Percentiles rank a stretch among this genome's conserved stretches.
These are phyloP conservation scores for Periconia digitata DNA, from an alignment of 2,329 filamentous ascomycete species.

Conservation along the genomic window DNA sequence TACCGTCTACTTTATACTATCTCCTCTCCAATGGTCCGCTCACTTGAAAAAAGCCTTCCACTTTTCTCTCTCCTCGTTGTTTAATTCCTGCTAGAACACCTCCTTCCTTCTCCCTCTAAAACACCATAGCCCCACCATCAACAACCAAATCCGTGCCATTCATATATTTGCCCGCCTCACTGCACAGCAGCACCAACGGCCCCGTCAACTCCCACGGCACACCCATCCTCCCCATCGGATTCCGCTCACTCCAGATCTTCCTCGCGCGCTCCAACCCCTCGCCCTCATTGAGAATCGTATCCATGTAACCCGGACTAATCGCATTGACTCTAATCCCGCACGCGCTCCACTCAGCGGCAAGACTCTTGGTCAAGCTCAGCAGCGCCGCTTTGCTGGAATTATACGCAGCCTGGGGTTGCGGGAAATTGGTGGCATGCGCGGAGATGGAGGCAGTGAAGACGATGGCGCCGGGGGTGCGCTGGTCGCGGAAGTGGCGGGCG, in stretches of 20 bases:
- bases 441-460: conserved; percentile 69
- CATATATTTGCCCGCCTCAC: conserved; percentile 66
- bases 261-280: conserved; percentile 58
- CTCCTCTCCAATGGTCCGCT: no score
- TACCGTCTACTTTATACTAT: no score
- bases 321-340: conserved; percentile 72
- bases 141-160: conserved; percentile 67
- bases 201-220: conserved; percentile 64
- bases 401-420: conserved; percentile 71
- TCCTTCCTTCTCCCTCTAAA: no score
- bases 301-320: conserved; percentile 75
- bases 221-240: conserved; percentile 68
- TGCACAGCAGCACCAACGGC: conserved; percentile 62
- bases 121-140: conserved; percentile 54
- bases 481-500: conserved; percentile 44
- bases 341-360: conserved; percentile 73
- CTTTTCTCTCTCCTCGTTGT: no score
- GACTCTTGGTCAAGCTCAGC: conserved; percentile 61
- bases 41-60: no score
- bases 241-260: conserved; percentile 59
- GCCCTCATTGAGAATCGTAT: conserved; percentile 72
- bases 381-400: conserved; percentile 72
- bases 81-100: no score
- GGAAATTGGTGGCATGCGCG: conserved; percentile 69
- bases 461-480: conserved; percentile 61